A percentile compares a stretch with the other conserved stretches of the same genome.
These are phyloP conservation scores for Solanum habrochaites DNA, from an alignment of 257 asterid genomes.

Conservation along the genomic window DNA sequence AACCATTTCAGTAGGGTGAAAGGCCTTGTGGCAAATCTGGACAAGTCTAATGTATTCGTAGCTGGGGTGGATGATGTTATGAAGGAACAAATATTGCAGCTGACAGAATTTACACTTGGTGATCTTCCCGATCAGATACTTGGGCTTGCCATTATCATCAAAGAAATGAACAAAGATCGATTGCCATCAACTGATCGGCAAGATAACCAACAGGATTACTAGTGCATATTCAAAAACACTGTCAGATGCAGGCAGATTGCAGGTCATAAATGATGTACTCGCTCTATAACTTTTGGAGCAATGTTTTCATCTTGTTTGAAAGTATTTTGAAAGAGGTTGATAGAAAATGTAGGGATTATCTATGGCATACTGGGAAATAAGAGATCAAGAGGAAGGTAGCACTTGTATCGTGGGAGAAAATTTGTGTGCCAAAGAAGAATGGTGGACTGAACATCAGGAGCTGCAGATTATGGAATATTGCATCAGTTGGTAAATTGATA, in stretches of 20 bases:
- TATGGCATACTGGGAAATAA: no score
- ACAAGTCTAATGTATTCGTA: not conserved
- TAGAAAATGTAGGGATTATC: no score
- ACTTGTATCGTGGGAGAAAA: no score
- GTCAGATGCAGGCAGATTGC: not conserved
- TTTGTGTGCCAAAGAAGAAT: no score
- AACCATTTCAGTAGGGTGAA: no score
- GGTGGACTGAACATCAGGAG: not conserved
- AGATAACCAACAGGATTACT: no score
- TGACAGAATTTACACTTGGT: not conserved
- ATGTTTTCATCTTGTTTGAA: not conserved
- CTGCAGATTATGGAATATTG: not conserved
- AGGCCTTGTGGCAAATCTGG: not conserved
- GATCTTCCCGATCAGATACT: not conserved
- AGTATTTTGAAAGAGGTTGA: not conserved
- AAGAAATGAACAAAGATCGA: no score
- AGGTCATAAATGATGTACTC: not conserved
- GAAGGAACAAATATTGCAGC: not conserved
- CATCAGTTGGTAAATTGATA: not conserved
- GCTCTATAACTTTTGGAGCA: not conserved
- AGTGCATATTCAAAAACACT: no score
- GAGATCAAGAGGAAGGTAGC: no score
- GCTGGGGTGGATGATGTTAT: not conserved
- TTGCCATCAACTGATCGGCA: no score
- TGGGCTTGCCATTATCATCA: not conserved